Percentiles rank a stretch among this genome's conserved stretches.
phyloP scores from a whole-genome alignment of 352 stramenopile genomes.

The Phytophthora pseudosyringae region DNA sequence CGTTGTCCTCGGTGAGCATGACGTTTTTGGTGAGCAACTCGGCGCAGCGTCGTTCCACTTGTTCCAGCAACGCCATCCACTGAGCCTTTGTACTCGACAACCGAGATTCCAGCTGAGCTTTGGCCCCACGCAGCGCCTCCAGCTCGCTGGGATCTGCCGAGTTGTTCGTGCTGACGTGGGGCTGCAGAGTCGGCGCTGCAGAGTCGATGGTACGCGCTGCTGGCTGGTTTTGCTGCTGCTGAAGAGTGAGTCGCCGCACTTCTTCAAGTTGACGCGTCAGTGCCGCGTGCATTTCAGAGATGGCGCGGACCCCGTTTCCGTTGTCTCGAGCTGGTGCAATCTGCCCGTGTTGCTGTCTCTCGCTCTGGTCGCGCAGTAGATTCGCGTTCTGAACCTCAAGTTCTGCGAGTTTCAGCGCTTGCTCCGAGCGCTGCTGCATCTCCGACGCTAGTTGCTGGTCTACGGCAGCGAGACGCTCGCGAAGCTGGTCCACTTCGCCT shows the following conservation, averaged over 20 bases:
- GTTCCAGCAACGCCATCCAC: conserved; percentile 52
- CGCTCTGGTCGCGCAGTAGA: conserved; percentile 11
- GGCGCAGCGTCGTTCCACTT: conserved; percentile 63
- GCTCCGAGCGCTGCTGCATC: conserved; percentile 28
- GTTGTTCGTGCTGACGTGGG: background rate
- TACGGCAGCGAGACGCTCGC: conserved; percentile 10
- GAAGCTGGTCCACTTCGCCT: conserved; percentile 6
- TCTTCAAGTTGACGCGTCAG: conserved; percentile 54
- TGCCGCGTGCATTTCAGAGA: conserved; percentile 49
- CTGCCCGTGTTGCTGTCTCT: conserved; percentile 5
- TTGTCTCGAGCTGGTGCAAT: conserved; percentile 2
- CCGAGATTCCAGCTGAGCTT: conserved; percentile 45
- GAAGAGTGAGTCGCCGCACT: conserved; percentile 39
- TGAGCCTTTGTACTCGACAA: conserved; percentile 46
- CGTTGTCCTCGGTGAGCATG: conserved; percentile 74
- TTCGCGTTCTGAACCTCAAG: conserved; percentile 25
- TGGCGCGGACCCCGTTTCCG: conserved; percentile 19
- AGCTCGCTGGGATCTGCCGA: conserved; percentile 12
- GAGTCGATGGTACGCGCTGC: background rate
- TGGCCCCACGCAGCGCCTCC: conserved; percentile 32
- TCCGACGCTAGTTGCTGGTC: conserved; percentile 29
- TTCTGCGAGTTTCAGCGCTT: conserved; percentile 26
- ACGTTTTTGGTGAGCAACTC: conserved; percentile 75
- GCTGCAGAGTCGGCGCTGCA: background rate
- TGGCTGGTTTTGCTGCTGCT: conserved; percentile 23